Conservation (phyloP, 352 stramenopile species). For the Hyaloperonospora brassicae region DNA sequence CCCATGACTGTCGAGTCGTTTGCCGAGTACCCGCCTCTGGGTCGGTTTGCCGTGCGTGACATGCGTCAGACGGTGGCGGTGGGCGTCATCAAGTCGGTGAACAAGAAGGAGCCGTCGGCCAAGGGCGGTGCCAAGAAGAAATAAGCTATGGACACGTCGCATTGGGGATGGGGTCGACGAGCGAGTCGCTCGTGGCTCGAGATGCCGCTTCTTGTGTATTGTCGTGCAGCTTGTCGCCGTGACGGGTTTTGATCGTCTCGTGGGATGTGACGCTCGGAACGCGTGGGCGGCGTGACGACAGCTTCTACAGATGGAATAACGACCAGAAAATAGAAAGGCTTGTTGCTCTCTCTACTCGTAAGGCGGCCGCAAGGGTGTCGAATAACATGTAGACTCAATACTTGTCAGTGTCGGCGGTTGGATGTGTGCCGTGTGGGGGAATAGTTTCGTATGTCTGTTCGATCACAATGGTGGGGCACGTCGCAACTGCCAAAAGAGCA, state of each 20-base stretch:
- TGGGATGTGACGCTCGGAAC: constrained; percentile 17
- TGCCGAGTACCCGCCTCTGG: constrained; percentile 93
- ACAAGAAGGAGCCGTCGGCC: constrained; percentile 57
- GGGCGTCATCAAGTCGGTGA: constrained; percentile 93
- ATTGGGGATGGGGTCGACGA: constrained; percentile 24
- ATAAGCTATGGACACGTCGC: constrained; percentile 23
- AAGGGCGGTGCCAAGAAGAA: constrained; percentile 40
- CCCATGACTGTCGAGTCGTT: constrained; percentile 95
- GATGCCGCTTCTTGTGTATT: constrained; percentile 7
- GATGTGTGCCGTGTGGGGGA: too few species aligned
- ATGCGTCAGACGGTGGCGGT: constrained; percentile 95
- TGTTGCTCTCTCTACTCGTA: constrained; percentile 24
- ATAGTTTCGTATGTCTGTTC: too few species aligned
- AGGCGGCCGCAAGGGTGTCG: too few species aligned
- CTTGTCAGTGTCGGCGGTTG: too few species aligned
- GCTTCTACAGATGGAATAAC: constrained; percentile 34
- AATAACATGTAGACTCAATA: too few species aligned
- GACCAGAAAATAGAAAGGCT: constrained; percentile 36
- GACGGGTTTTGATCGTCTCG: background rate
- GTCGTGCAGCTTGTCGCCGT: too few species aligned
- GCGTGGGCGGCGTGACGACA: constrained; percentile 18
- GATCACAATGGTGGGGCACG: too few species aligned
- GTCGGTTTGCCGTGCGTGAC: constrained; percentile 94
- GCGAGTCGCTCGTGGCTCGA: constrained; percentile 7
- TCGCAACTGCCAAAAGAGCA: too few species aligned